phyloP scores from a whole-genome alignment of 1,139 yeast genomes.

The Yamadazyma atmosphaerica region DNA sequence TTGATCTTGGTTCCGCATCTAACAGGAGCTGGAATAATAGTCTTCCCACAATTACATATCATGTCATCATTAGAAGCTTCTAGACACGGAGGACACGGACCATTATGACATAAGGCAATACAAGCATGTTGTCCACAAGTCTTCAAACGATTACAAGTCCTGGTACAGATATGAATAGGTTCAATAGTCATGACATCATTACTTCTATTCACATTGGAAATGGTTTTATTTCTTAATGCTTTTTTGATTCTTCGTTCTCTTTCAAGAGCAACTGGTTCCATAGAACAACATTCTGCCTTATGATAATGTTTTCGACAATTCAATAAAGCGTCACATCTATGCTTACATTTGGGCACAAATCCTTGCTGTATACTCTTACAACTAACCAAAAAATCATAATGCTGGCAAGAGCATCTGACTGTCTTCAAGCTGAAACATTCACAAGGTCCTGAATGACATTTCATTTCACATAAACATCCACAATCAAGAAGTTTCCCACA shows the following conservation, averaged over 20 bases:
- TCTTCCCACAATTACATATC: slow-evolving; percentile 82
- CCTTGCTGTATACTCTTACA: slow-evolving; percentile 58
- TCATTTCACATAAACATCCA: slow-evolving; percentile 68
- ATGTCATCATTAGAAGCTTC: slow-evolving; percentile 83
- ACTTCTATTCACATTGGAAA: slow-evolving; percentile 24
- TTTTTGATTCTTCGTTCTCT: slow-evolving; percentile 63
- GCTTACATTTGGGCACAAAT: slow-evolving; percentile 60
- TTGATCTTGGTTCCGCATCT: slow-evolving; percentile 80
- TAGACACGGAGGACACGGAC: slow-evolving; percentile 81
- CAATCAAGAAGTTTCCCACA: slow-evolving; percentile 69
- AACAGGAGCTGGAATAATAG: slow-evolving; percentile 81
- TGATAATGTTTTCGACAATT: slow-evolving; percentile 86
- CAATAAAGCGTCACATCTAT: slow-evolving; percentile 72
- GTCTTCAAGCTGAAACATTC: slow-evolving; percentile 54
- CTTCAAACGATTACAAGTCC: slow-evolving; percentile 63
- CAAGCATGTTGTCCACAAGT: slow-evolving; percentile 78
- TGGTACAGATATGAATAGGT: slow-evolving; percentile 75
- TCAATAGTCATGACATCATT: slow-evolving; percentile 65
- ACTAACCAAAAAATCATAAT: slow-evolving; percentile 55
- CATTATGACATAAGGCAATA: slow-evolving; percentile 75
- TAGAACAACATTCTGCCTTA: slow-evolving; percentile 65
- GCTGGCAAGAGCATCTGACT: slow-evolving; percentile 54
- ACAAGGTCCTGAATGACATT: slow-evolving; percentile 80
- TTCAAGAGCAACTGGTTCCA: slow-evolving; percentile 59
- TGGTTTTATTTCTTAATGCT: slow-evolving; percentile 42